Conservation (phyloP, 768 basidiomycete species). For the Pisolithus tinctorius region DNA sequence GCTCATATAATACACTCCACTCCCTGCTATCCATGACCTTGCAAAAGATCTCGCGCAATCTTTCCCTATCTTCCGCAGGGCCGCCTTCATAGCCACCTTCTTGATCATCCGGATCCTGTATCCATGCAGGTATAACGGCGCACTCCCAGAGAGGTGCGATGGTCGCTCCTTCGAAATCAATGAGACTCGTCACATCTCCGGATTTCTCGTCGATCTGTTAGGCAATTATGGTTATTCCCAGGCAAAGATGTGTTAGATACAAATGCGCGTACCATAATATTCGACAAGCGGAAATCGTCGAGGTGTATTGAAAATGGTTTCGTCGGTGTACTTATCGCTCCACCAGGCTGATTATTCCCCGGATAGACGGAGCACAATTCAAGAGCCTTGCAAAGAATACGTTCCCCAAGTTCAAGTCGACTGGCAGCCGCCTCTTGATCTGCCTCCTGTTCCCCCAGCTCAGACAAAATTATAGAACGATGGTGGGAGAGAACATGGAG, state of each 20-base stretch:
- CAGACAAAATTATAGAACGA: too few species aligned
- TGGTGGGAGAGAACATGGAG: neutral
- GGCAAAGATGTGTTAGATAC: neutral
- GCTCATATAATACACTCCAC: neutral
- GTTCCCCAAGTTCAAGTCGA: slow-evolving; percentile 3
- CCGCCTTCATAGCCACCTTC: neutral
- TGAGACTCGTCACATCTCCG: neutral
- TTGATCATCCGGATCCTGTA: slow-evolving; percentile 2
- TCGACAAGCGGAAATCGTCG: slow-evolving; percentile 1
- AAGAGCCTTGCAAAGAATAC: neutral
- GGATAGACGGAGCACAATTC: neutral
- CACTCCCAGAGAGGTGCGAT: slow-evolving; percentile 16
- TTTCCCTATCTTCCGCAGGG: neutral
- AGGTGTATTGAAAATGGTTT: neutral
- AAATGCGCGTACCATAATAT: neutral
- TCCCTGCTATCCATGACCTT: neutral
- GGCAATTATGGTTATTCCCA: neutral
- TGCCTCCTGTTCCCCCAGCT: neutral
- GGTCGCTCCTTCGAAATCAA: slow-evolving; percentile 15
- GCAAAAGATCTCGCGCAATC: neutral
- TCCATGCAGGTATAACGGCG: slow-evolving; percentile 9
- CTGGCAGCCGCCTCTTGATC: neutral
- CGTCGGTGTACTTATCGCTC: neutral
- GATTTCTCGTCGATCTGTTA: neutral
- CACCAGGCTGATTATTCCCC: neutral